Evolutionary conservation across 805 yeast species (phyloP).

Genomic region (Candida arabinofermentans): DNA sequence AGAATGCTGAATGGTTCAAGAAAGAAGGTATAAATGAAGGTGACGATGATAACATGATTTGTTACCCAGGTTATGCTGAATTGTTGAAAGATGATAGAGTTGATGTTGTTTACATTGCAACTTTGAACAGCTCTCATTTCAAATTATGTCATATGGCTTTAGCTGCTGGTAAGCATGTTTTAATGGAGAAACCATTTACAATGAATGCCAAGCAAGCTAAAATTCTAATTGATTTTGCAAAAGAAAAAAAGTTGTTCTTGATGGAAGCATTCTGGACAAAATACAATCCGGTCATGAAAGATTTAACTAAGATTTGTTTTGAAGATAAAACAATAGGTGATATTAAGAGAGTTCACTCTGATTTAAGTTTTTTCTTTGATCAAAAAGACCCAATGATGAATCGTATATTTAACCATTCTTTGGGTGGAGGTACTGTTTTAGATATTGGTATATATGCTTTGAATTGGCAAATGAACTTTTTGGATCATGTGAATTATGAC

Average conservation of each 20-base stretch:
- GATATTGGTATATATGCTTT: constrained; percentile 53
- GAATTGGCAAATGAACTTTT: constrained; percentile 39
- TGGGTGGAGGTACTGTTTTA: constrained; percentile 55
- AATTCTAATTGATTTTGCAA: constrained; percentile 41
- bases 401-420: constrained; percentile 37
- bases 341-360: constrained; percentile 40
- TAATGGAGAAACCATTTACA: constrained; percentile 54
- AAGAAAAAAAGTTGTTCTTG: constrained; percentile 38
- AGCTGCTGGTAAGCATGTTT: constrained; percentile 42
- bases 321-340: constrained; percentile 39
- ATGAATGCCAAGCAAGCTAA: constrained; percentile 42
- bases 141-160: constrained; percentile 40
- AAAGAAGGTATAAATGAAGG: constrained; percentile 13
- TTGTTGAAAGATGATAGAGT: constrained; percentile 36
- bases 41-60: constrained; percentile 4
- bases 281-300: constrained; percentile 42
- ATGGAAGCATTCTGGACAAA: constrained; percentile 62
- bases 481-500: constrained; percentile 31
- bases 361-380: constrained; percentile 26
- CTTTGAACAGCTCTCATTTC: constrained; percentile 49
- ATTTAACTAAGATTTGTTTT: constrained; percentile 32
- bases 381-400: constrained; percentile 9
- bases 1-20: constrained; percentile 24
- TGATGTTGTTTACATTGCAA: constrained; percentile 48
- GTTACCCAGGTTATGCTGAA: constrained; percentile 36